Evolutionary conservation across 164 flowering plant species (phyloP), one percentile per base, ranked within the genome.

Genomic region (Magnolia officinalis): DNA sequence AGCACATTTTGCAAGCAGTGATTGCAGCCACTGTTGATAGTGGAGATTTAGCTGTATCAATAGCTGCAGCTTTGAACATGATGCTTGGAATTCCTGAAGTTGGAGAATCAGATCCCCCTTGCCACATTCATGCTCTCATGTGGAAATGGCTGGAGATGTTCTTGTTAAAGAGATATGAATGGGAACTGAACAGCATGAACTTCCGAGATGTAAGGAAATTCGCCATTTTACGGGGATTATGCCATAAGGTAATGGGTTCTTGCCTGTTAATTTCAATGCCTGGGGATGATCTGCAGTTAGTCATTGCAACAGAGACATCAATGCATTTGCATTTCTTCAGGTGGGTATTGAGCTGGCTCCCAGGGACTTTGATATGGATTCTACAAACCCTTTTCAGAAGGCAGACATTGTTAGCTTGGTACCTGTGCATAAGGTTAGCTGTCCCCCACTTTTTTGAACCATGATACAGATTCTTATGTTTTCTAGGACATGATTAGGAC

Each of bases 261-360:
- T 4, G 20, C 71, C 23, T 58, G 10, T 23, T 20, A 26, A 59
- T 49, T n/a, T 26, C 63, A 24, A 23, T 11, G n/a, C 67, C 11
- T 59, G 14, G 50, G 24, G 50, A 67, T 66, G 11, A n/a, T 52
- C 9, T 70, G 70, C 31, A 21, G 20, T 67, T 70, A 55, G 61
- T 77, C 67, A 50, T 21, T 66, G 64, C 31, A 59, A 71, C 68
- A 67, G 24, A 29, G 16, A 67, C 55, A 67, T 70, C 59, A 69
- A 55, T 14, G 29, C n/a, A 74, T 58, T 50, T 14, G 14, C 29
- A 72, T 61, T 75, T 73, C 78, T 71, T 31, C 80, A 96, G 98
- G 97, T 96, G 74, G 99, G 99, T 21, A 83, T 96, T 79, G 99
- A 96, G 85, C 83, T 96, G 80, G 94, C 92, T 78, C 89, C 98